Conservation (phyloP, 2,329 filamentous ascomycete genomes). For the Alternaria sp. region DNA sequence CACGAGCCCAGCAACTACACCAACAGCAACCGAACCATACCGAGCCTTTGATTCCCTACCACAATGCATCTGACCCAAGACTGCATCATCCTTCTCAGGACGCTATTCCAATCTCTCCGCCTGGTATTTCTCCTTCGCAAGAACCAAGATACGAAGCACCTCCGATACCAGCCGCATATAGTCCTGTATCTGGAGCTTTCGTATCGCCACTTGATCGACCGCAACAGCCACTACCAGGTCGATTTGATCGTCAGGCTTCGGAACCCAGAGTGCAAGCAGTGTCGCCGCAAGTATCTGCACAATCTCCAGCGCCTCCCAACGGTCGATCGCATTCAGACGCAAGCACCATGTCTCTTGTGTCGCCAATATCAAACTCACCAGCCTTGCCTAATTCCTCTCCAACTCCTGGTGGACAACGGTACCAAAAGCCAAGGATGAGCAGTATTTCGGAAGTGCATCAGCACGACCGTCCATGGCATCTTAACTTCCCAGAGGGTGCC, state of each 20-base stretch:
- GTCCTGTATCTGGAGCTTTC: slow-evolving; percentile 44
- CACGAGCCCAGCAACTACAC: slow-evolving; percentile 25
- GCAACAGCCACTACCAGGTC: slow-evolving; percentile 26
- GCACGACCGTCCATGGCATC: slow-evolving; percentile 45
- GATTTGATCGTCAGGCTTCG: slow-evolving; percentile 35
- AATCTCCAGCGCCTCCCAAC: slow-evolving; percentile 36
- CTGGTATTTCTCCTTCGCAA: slow-evolving; percentile 29
- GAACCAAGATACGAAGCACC: slow-evolving; percentile 50
- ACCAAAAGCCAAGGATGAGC: slow-evolving; percentile 46
- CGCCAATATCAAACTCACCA: slow-evolving; percentile 41
- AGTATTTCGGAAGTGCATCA: slow-evolving; percentile 47
- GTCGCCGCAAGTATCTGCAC: slow-evolving; percentile 47
- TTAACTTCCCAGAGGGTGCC: slow-evolving; percentile 47
- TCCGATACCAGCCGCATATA: slow-evolving; percentile 49
- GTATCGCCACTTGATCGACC: slow-evolving; percentile 34
- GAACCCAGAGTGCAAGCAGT: slow-evolving; percentile 44
- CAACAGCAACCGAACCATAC: slow-evolving; percentile 18
- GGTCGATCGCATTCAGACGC: slow-evolving; percentile 40
- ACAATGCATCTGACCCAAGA: slow-evolving; percentile 35
- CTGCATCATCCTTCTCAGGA: slow-evolving; percentile 20
- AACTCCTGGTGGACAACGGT: slow-evolving; percentile 26
- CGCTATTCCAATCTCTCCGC: slow-evolving; percentile 27
- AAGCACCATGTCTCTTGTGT: slow-evolving; percentile 42
- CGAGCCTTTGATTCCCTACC: slow-evolving; percentile 22
- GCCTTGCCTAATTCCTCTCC: slow-evolving; percentile 24